Conservation (phyloP, 1,284 basidiomycete species). For the Ustilago xerochloae region DNA sequence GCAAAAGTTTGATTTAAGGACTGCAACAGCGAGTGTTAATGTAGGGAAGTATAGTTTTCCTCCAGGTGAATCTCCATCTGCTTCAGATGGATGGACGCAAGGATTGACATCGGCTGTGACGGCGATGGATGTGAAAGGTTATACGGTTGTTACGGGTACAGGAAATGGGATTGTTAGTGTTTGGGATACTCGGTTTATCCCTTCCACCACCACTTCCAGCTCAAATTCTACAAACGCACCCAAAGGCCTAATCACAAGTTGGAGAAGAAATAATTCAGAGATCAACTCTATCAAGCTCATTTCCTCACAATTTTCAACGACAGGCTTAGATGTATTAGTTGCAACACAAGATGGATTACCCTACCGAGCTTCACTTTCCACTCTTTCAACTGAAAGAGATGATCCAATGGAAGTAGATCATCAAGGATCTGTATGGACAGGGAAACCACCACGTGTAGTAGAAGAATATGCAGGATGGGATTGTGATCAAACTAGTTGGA, state of each 20-base stretch:
- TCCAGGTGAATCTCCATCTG: conserved; percentile 45
- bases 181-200: conserved; percentile 75
- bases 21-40: conserved; percentile 71
- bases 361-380: conserved; percentile 32
- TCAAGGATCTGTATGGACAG: background rate
- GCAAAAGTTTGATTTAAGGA: conserved; percentile 74
- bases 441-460: conserved; percentile 13
- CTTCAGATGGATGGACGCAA: conserved; percentile 73
- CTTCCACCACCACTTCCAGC: conserved; percentile 11
- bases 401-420: background rate
- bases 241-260: conserved; percentile 23
- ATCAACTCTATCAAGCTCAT: conserved; percentile 12
- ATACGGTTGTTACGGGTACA: conserved; percentile 76
- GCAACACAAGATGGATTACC: conserved; percentile 59
- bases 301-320: background rate
- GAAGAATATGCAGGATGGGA: conserved; percentile 59
- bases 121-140: conserved; percentile 36
- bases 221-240: background rate
- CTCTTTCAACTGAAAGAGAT: background rate
- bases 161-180: conserved; percentile 74
- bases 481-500: conserved; percentile 43
- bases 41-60: conserved; percentile 67
- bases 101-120: conserved; percentile 69
- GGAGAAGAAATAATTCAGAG: conserved; percentile 36
- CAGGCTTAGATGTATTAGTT: conserved; percentile 22